These are phyloP conservation scores for Saposhnikovia divaricata DNA, from an alignment of 129 eudicot genomes.

Conservation along the genomic window DNA sequence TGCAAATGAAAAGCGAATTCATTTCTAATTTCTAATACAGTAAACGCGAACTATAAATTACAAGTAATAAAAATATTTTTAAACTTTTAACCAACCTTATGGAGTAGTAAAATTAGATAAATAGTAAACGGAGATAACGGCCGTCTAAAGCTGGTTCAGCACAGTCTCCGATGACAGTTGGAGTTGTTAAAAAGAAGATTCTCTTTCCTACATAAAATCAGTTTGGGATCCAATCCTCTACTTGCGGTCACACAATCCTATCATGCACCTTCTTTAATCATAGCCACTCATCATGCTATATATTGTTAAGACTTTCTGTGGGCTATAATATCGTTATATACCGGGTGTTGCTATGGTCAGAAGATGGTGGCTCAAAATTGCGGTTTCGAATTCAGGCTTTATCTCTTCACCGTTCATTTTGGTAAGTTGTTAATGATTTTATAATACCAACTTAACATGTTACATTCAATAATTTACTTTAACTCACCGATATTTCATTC, in stretches of 20 bases:
- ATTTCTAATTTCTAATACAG: too few species aligned
- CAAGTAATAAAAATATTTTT: too few species aligned
- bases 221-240: background rate
- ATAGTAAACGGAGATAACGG: background rate
- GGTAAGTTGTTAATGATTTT: too few species aligned
- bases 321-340: background rate
- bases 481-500: too few species aligned
- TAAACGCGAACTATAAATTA: too few species aligned
- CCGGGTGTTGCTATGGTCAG: background rate
- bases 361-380: background rate
- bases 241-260: background rate
- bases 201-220: background rate
- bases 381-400: background rate
- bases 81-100: too few species aligned
- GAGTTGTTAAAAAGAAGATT: slow-evolving; percentile 1
- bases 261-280: background rate
- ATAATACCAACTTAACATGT: too few species aligned
- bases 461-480: too few species aligned
- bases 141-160: background rate
- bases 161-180: slow-evolving; percentile 2
- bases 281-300: background rate
- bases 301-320: background rate
- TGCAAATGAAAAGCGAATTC: too few species aligned
- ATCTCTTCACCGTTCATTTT: background rate
- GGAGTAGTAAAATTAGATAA: too few species aligned